A percentile compares a stretch with the other conserved stretches of the same genome.
Evolutionary conservation across 2,329 filamentous ascomycete genomes (phyloP).

Genomic region (Trichoderma gracile): DNA sequence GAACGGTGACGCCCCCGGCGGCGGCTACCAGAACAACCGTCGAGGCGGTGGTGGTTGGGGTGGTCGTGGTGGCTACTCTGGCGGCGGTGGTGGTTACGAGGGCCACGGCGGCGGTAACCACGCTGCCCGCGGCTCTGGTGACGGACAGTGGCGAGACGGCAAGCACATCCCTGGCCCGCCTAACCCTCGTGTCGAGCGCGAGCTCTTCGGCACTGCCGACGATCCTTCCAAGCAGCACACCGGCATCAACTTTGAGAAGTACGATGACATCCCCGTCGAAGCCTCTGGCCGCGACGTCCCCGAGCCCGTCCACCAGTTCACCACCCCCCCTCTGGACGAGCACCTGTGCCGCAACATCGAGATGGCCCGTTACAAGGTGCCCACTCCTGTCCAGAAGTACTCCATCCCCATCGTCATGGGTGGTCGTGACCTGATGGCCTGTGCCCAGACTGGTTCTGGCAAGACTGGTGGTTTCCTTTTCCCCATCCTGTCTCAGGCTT

Average conservation of each 20-base stretch:
- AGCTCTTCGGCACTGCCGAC: constrained; percentile 88
- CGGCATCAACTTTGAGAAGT: constrained; percentile 99
- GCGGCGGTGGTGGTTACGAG: constrained; percentile 36
- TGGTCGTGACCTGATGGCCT: constrained; percentile 98
- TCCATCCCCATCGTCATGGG: constrained; percentile 98
- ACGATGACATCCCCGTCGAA: constrained; percentile 98
- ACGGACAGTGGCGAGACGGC: constrained; percentile 94
- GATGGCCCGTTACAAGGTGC: constrained; percentile 89
- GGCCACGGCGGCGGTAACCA: constrained; percentile 51
- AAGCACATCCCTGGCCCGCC: constrained; percentile 90
- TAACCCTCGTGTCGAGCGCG: constrained; percentile 88
- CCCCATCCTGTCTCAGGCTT: constrained; percentile 97
- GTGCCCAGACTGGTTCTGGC: constrained; percentile 98
- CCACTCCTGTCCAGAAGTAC: constrained; percentile 98
- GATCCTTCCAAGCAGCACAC: constrained; percentile 95
- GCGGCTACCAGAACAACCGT: constrained; percentile 34
- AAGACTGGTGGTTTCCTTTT: constrained; percentile 99
- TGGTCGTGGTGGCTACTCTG: constrained; percentile 40
- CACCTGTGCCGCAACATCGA: constrained; percentile 92
- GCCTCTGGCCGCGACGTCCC: constrained; percentile 92
- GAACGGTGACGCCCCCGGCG: constrained; percentile 16
- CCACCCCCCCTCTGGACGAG: constrained; percentile 91
- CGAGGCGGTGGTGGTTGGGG: constrained; percentile 40
- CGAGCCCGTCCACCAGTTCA: constrained; percentile 87
- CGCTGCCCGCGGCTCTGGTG: constrained; percentile 77